Evolutionary conservation across 768 basidiomycete genomes (phyloP), one percentile per base, ranked within the genome.

Genomic region (Epithele typhae): DNA sequence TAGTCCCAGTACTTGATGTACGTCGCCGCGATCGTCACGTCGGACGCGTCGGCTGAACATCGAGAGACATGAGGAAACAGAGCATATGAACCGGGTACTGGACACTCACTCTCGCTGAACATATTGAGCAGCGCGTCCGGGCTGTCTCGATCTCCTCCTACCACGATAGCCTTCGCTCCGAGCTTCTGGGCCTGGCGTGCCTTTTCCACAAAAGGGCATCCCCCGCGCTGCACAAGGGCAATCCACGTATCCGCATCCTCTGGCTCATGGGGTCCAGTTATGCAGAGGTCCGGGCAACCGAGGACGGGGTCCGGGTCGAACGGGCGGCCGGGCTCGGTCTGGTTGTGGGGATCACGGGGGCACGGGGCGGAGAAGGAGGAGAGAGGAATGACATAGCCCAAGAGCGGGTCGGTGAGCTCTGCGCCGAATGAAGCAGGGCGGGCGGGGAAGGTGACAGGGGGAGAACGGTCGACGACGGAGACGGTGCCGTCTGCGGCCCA

Each of bases 201-300:
- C 72, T 98, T 98, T 58, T 82, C 84, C 10, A 89, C 84, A 61
- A 98, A 98, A 48, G 92, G 82, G 64, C 95, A 98, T 43, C 80
- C 68, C 1, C 94, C 94, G 33, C 95, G 73, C 64, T 95, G 87
- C 0, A 96, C 84, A 40, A 97, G 76, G 0, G 92, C 95, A 62
- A 97, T 89, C 87, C 91, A 94, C 9, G 81, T 71, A 46, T 91
- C 89, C 11, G 75, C 71, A 18, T 66, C 70, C 46, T 77, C 75
- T 0, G 88, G 89, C 15, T 71, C 64, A 49, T 78, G 60, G 2
- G 74, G 67, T 1, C 82, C 82, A 36, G 57, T 63, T 3, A 76
- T 54, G 48, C 89, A 91, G 17, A 91, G 72, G 3, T 71, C 65
- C 4, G 89, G 86, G 59, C 89, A 92, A 11, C 81, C 89, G 2